phyloP scores from a whole-genome alignment of 2,329 filamentous ascomycete species.

The Botryotinia globosa region DNA sequence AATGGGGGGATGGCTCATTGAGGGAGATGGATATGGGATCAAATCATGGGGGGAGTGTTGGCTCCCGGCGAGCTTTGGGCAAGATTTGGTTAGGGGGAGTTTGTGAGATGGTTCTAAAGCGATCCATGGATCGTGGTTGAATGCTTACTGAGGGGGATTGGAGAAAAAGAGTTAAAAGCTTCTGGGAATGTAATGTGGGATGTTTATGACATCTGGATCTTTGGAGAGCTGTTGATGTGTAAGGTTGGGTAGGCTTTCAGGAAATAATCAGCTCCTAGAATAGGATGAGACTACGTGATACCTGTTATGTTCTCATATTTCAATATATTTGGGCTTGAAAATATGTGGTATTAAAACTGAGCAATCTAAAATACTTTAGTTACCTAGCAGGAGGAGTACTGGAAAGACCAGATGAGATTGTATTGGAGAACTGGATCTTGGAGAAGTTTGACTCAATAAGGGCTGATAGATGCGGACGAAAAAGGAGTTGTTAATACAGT shows the following conservation, averaged over 20 bases:
- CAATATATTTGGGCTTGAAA: not conserved
- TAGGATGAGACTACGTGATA: not conserved
- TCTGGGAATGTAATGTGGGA: not conserved
- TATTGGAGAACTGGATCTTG: not conserved
- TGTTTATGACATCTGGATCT: not conserved
- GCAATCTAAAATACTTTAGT: not conserved
- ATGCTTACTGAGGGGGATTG: not conserved
- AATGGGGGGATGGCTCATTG: conserved; percentile 40
- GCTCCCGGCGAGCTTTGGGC: not conserved
- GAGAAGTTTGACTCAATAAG: not conserved
- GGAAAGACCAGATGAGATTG: not conserved
- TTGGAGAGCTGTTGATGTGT: not conserved
- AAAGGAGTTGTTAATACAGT: not conserved
- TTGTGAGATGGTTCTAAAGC: not conserved
- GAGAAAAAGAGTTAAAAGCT: not conserved
- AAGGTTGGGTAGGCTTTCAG: not conserved
- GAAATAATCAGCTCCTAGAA: not conserved
- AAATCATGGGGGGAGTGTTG: not conserved
- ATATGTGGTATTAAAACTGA: too few relatives aligned
- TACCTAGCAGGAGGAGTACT: not conserved
- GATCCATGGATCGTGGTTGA: not conserved
- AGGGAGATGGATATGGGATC: not conserved
- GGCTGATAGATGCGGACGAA: rapidly evolving
- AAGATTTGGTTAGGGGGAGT: not conserved
- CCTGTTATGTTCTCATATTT: not conserved